A percentile compares a stretch with the other conserved stretches of the same genome.
Evolutionary conservation across 306 rosid species (phyloP).

Genomic region (Lathyrus sativus): DNA sequence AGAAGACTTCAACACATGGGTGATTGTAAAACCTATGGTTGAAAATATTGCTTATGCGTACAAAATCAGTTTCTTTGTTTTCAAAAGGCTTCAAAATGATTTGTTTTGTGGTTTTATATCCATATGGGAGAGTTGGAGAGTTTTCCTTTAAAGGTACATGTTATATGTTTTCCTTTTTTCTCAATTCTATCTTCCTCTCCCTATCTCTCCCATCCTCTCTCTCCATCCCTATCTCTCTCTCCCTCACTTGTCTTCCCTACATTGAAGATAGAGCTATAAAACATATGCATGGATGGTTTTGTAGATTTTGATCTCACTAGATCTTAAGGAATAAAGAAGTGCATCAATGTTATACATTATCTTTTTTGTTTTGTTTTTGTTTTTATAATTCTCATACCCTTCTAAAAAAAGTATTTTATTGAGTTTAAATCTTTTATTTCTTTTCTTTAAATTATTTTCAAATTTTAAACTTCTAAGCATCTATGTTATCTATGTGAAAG

Average conservation of each 20-base stretch:
- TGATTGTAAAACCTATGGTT: constrained; percentile 32
- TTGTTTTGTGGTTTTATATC: constrained; percentile 35
- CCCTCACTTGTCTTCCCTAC: neutral
- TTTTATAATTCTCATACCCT: neutral
- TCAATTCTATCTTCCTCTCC: constrained; percentile 7
- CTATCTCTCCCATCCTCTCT: neutral
- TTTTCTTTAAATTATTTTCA: neutral
- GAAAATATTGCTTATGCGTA: constrained; percentile 26
- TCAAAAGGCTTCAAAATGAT: constrained; percentile 19
- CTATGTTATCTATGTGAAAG: neutral
- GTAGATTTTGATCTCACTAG: constrained; percentile 36
- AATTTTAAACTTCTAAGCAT: neutral
- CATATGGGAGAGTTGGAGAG: constrained; percentile 31
- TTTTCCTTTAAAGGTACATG: constrained; percentile 43
- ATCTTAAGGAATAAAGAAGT: constrained; percentile 12
- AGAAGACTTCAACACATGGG: constrained; percentile 39
- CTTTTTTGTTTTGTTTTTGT: neutral
- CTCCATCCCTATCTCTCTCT: neutral
- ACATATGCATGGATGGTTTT: constrained; percentile 9
- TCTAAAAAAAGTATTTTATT: neutral
- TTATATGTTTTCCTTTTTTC: constrained; percentile 38
- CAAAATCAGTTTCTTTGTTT: constrained; percentile 21
- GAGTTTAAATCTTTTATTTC: neutral
- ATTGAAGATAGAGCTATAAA: constrained; percentile 30
- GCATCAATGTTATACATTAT: constrained; percentile 1